Base-by-base conservation (phyloP, 108 stramenopile species). In the Skeletonema menzelii region DNA sequence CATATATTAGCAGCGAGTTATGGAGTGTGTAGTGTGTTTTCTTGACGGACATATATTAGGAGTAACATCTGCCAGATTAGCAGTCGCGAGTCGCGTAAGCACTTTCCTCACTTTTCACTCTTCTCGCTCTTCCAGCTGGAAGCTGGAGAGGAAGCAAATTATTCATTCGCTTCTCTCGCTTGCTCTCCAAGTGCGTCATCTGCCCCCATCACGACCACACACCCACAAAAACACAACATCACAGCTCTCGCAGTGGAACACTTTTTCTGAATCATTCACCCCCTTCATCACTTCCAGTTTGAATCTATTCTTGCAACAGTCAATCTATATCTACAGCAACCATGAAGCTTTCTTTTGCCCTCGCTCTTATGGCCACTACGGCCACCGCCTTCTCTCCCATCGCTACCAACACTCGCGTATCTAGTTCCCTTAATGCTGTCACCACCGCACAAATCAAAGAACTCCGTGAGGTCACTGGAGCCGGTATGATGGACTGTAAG, bases 401-500 rank as follows among this genome's bases (percentile, higher is more conserved):
- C 56, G 59, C 60, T 30, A 46, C 76, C 26, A 17, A 34, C 60
- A 15, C 72, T 38, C 72, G 62, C 24, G 40, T 37, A n/a, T 63
- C 77, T 27, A 59, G 73, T 42, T 57, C 72, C 24, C 75, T 70
- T 38, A 42, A 20, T 28, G 77, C 71, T 12, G 72, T 86, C 24
- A 85, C 85, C 31, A 55, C 84, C 35, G 83, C 83, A 24, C 80
- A 73, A 27, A 87, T 88, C 83, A 92, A 92, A 75, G 84, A 92
- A 69, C 87, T 89, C 30, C 85, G 88, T 34, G 86, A 85, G 42
- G 56, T 61, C 62, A 88, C 91, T 28, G 91, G 91, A 15, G 91
- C 91, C 27, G 91, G 90, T 40, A 95, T 95, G 89, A 93, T 93
- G 91, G 91, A 92, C 81, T 95, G 93, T 77, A 94, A 94, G 71